Conservation (phyloP, 2,329 filamentous ascomycete genomes). For the Colletotrichum aenigma region DNA sequence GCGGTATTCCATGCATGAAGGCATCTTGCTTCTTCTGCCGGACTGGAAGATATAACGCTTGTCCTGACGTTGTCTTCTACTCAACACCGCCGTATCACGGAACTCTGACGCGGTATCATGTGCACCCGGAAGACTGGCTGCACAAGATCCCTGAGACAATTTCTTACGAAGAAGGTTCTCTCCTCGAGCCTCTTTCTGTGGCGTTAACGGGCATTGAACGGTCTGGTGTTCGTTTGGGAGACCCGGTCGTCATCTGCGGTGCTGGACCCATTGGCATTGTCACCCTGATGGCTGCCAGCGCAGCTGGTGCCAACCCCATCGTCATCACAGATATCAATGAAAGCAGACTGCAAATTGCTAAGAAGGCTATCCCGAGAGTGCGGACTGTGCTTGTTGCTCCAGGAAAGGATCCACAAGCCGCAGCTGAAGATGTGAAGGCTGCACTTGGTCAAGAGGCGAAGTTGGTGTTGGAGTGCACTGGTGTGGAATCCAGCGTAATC, state of each 20-base stretch:
- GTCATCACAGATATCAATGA: conserved; percentile 44
- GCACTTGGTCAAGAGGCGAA: conserved; percentile 47
- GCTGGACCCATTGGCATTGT: conserved; percentile 41
- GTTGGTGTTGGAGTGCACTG: conserved; percentile 69
- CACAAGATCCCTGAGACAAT: conserved; percentile 40
- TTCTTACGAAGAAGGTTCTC: conserved; percentile 43
- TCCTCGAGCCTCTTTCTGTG: conserved; percentile 53
- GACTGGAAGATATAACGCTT: conserved; percentile 43
- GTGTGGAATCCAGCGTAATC: conserved; percentile 65
- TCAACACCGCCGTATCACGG: conserved; percentile 42
- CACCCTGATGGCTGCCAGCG: conserved; percentile 43
- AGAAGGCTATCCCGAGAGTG: background rate
- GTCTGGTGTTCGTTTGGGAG: conserved; percentile 39
- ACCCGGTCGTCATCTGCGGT: conserved; percentile 38
- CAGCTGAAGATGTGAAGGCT: conserved; percentile 26
- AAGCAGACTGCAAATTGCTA: background rate
- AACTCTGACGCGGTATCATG: conserved; percentile 39
- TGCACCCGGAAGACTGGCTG: conserved; percentile 39
- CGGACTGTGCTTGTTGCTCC: background rate
- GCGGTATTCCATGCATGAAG: conserved; percentile 36
- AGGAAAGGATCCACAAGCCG: background rate
- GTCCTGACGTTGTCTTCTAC: conserved; percentile 40
- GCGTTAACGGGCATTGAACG: conserved; percentile 48
- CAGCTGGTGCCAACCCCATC: conserved; percentile 45
- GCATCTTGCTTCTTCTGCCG: conserved; percentile 36